These are phyloP conservation scores for Symbiodinium pilosum DNA, from an alignment of 73 alveolate species.

Conservation along the genomic window DNA sequence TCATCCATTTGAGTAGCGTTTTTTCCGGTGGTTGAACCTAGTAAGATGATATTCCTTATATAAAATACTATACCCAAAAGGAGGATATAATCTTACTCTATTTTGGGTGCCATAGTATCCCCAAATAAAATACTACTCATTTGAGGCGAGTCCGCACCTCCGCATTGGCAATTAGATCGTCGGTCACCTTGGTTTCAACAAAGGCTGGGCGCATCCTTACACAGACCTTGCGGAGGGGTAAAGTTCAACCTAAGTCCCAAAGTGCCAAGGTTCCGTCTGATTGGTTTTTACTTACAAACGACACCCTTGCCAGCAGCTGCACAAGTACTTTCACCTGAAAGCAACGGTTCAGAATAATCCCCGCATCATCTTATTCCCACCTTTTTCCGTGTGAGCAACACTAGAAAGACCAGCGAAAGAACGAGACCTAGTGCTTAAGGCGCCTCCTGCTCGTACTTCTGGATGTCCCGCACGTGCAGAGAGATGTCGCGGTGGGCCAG, in stretches of 20 bases:
- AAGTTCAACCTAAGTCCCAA: neutral
- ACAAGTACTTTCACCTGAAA: no score
- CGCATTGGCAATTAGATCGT: neutral
- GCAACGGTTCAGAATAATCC: no score
- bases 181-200: neutral
- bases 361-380: no score
- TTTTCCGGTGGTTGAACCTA: no score
- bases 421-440: neutral
- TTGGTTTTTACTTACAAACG: neutral
- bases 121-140: no score
- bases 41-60: no score
- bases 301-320: neutral
- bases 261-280: neutral
- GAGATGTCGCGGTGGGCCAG: constrained; percentile 86
- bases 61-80: no score
- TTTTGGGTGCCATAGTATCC: no score
- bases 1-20: no score
- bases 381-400: no score
- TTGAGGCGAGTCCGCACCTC: neutral
- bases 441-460: constrained; percentile 91
- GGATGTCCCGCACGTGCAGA: constrained; percentile 80
- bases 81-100: no score
- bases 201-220: neutral
- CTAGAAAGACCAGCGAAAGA: neutral
- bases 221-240: neutral